A percentile compares a stretch with the other conserved stretches of the same genome.
Evolutionary conservation across 495 filamentous ascomycete genomes (phyloP).

Genomic region (Aspergillus nanangensis): DNA sequence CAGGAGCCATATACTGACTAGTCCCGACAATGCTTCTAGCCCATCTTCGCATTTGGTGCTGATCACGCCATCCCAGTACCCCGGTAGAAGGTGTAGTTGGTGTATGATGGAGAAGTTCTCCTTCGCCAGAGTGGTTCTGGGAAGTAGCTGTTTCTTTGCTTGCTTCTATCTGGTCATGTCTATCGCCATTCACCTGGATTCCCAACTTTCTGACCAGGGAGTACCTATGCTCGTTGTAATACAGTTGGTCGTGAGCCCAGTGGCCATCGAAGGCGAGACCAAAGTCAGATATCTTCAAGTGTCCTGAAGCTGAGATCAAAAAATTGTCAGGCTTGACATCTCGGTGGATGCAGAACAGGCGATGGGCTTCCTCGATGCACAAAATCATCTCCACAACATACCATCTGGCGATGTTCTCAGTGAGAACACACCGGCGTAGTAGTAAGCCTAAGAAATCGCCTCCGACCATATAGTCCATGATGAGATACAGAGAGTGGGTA

Average conservation of each 20-base stretch:
- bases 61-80: constrained; percentile 75
- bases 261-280: constrained; percentile 92
- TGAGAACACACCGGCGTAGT: constrained; percentile 74
- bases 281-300: constrained; percentile 94
- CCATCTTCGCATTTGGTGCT: constrained; percentile 63
- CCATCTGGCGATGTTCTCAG: constrained; percentile 72
- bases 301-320: constrained; percentile 78
- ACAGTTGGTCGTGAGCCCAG: constrained; percentile 84
- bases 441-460: constrained; percentile 87
- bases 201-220: constrained; percentile 70
- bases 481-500: constrained; percentile 73
- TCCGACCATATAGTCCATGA: constrained; percentile 97
- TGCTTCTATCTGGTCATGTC: constrained; percentile 56
- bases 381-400: constrained; percentile 95
- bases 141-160: constrained; percentile 27
- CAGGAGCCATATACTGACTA: constrained; percentile 96
- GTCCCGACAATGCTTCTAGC: constrained; percentile 90
- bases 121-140: not conserved
- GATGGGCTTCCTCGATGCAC: constrained; percentile 89
- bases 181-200: constrained; percentile 70
- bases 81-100: constrained; percentile 18
- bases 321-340: constrained; percentile 98
- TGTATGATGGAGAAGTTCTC: not conserved
- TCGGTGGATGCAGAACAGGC: constrained; percentile 83
- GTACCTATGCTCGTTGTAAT: constrained; percentile 78